These are phyloP conservation scores for Daldinia sp. DNA, from an alignment of 2,329 filamentous ascomycete genomes.

Conservation along the genomic window DNA sequence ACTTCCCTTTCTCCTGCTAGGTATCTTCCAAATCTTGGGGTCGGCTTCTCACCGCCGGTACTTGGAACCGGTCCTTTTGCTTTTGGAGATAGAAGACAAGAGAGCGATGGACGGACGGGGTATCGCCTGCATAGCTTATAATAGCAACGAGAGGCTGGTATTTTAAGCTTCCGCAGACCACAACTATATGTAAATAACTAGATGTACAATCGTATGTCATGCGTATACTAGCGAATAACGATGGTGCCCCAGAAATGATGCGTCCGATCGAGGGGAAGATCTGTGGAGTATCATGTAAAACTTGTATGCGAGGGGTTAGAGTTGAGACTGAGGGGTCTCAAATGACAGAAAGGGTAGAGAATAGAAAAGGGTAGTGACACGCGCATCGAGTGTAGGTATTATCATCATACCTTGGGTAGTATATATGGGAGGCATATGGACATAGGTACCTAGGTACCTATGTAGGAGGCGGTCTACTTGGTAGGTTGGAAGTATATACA, in stretches of 20 bases:
- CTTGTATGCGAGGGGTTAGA: neutral
- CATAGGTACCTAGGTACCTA: too few species aligned
- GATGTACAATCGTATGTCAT: constrained; percentile 23
- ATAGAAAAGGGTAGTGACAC: too few species aligned
- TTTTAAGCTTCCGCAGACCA: neutral
- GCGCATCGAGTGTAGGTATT: neutral
- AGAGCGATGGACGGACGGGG: neutral
- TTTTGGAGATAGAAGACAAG: too few species aligned
- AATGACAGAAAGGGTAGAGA: neutral
- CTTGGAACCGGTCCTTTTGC: constrained; percentile 12
- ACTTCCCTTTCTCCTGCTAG: constrained; percentile 2
- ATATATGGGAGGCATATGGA: neutral
- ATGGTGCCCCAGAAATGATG: constrained; percentile 7
- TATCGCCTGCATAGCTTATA: neutral
- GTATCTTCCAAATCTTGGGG: constrained; percentile 1
- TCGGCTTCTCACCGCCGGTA: constrained; percentile 29
- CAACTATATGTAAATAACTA: neutral
- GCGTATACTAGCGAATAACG: constrained; percentile 18
- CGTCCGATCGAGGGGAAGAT: constrained; percentile 24
- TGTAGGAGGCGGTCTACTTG: too few species aligned
- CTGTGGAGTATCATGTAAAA: constrained; percentile 15
- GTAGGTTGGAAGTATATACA: too few species aligned
- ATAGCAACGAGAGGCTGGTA: neutral
- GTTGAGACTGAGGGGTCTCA: neutral
- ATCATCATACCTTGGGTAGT: neutral